Evolutionary conservation across 345 rosid genomes (phyloP).

Genomic region (Ricinus communis): DNA sequence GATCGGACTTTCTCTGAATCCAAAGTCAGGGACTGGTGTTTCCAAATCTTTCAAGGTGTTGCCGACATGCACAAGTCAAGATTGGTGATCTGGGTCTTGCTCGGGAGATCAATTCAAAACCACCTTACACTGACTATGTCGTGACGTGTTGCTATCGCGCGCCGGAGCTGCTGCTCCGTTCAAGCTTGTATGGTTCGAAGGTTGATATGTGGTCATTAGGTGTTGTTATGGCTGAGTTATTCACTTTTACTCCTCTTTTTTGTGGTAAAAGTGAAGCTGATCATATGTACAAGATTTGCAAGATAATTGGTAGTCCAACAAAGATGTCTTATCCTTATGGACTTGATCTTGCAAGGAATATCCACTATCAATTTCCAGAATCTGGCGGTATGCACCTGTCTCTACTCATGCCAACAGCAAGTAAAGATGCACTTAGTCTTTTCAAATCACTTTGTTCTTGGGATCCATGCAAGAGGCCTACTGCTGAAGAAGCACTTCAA

Average conservation of each 20-base stretch:
- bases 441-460: no score
- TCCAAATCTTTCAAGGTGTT: conserved; percentile 89
- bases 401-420: no score
- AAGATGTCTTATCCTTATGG: conserved; percentile 72
- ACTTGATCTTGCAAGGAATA: conserved; percentile 63
- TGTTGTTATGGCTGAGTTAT: conserved; percentile 80
- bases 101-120: conserved; percentile 67
- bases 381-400: no score
- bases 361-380: conserved; percentile 66
- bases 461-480: no score
- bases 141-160: conserved; percentile 94
- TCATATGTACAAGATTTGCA: conserved; percentile 83
- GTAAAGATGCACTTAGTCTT: no score
- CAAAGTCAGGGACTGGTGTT: conserved; percentile 79
- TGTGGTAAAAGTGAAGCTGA: conserved; percentile 89
- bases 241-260: conserved; percentile 71
- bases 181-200: conserved; percentile 59
- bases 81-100: conserved; percentile 93
- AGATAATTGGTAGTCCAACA: conserved; percentile 76
- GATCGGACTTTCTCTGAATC: conserved; percentile 58
- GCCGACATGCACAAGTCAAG: conserved; percentile 84
- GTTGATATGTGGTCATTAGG: conserved; percentile 98
- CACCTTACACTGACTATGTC: conserved; percentile 78
- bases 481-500: no score
- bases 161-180: conserved; percentile 86